These are phyloP conservation scores for Fonsecaea erecta DNA, from an alignment of 2,329 filamentous ascomycete species.

Conservation along the genomic window DNA sequence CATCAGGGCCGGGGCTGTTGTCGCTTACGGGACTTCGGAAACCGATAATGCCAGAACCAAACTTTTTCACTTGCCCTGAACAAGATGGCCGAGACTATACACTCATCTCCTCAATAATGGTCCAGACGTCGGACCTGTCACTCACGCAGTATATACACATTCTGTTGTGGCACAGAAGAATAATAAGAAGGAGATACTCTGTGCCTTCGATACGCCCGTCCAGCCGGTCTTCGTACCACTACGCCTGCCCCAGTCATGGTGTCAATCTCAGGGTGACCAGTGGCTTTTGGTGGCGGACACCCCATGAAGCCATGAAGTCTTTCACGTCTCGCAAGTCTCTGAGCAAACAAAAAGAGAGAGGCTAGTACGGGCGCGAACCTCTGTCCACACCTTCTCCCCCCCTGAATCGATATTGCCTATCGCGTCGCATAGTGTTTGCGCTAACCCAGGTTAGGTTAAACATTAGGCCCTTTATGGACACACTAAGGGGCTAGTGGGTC, in stretches of 20 bases:
- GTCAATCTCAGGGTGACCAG: background rate
- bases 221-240: background rate
- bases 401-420: background rate
- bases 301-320: background rate
- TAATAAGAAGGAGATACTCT: background rate
- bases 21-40: slow-evolving; percentile 3
- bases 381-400: background rate
- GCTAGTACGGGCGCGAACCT: background rate
- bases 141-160: background rate
- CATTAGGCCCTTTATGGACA: background rate
- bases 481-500: background rate
- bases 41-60: background rate
- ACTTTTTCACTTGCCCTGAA: background rate
- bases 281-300: background rate
- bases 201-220: background rate
- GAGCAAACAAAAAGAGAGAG: background rate
- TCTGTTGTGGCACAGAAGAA: background rate
- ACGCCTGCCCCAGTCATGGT: background rate
- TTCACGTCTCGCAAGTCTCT: background rate
- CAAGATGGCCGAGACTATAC: background rate
- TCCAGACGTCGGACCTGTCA: background rate
- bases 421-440: background rate
- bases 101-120: background rate
- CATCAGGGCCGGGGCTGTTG: background rate
- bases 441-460: background rate